Base-by-base conservation (phyloP, 2,329 filamentous ascomycete species). In the Fusarium drepaniforme region DNA sequence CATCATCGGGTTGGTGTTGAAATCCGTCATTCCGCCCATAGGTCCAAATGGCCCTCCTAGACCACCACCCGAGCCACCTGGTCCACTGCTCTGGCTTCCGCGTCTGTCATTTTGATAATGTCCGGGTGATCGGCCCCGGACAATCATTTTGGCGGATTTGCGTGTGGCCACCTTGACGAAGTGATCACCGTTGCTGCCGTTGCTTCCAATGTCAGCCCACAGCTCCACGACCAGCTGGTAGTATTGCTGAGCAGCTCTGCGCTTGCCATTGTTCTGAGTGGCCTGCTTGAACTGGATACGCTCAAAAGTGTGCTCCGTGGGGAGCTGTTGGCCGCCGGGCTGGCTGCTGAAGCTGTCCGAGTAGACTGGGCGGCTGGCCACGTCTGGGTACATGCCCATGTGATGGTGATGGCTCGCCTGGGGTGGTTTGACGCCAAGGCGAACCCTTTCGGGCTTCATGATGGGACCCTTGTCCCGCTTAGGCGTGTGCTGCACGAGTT, bases 281-380 rank as follows among this genome's bases (percentile, higher is more conserved):
- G 96, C 95, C 75, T 94, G 94, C 82, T 97, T 97, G 88, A 98
- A 98, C 78, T 98, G 95, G 62, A 98, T 97, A 13, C 96, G 92
- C 81, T 98, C 95, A 80, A 97, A 98, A 0, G 88, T 90, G 73
- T 91, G 88, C 75, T 91, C 89, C 8, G 85, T 88, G 7, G 87
- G 85, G 18, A 84, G 83, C 80, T 58, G 81, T 75, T 85, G 83
- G 38, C 82, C 77, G 28, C 77, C 72, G 2, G 77, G 66, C 35
- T 80, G 79, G 33, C 75, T 64, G 30, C 70, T 74, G 69, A 86
- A 85, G 63, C 80, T 79, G 69, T 86, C 86, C 2, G 87, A 83
- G 74, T 88, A 90, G 74, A 71, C 69, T 66, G 75, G 67, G 70
- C 71, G 79, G 63, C 44, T 78, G 69, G 71, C 65, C 56, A 62